Evolutionary conservation across 1,139 yeast genomes (phyloP).

Genomic region (Hyphopichia buzzinii): DNA sequence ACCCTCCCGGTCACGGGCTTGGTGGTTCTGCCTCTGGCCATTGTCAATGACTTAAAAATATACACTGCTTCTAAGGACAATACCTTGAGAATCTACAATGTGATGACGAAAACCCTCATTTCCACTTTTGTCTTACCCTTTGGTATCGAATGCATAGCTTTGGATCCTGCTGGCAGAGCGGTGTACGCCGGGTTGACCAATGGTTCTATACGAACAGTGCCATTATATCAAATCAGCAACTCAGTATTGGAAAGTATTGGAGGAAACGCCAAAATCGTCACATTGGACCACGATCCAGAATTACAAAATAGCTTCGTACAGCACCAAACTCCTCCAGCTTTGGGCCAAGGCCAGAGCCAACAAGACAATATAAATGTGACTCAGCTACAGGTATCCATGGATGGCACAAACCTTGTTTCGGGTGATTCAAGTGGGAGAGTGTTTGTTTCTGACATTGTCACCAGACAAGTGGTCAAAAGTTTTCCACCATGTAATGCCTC

Average conservation of each 20-base stretch:
- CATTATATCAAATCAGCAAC: slow-evolving; percentile 52
- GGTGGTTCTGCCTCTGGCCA: slow-evolving; percentile 45
- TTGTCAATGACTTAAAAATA: slow-evolving; percentile 58
- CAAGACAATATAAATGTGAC: slow-evolving; percentile 34
- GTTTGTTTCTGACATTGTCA: slow-evolving; percentile 66
- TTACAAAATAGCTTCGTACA: slow-evolving; percentile 55
- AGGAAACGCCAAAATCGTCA: slow-evolving; percentile 53
- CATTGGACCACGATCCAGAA: slow-evolving; percentile 51
- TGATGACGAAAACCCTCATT: slow-evolving; percentile 44
- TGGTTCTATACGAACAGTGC: slow-evolving; percentile 61
- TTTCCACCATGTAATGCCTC: slow-evolving; percentile 53
- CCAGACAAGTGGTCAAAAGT: slow-evolving; percentile 72
- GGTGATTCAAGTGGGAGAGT: slow-evolving; percentile 76
- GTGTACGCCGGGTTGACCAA: slow-evolving; percentile 66
- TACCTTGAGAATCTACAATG: slow-evolving; percentile 67
- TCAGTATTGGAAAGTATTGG: slow-evolving; percentile 54
- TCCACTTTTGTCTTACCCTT: slow-evolving; percentile 70
- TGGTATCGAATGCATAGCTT: slow-evolving; percentile 56
- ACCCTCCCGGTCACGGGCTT: slow-evolving; percentile 72
- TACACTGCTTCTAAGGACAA: slow-evolving; percentile 74
- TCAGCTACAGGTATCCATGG: slow-evolving; percentile 60
- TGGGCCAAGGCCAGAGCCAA: slow-evolving; percentile 7
- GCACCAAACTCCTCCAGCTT: slow-evolving; percentile 35
- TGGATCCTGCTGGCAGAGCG: slow-evolving; percentile 83
- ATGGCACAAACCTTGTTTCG: slow-evolving; percentile 69